Percentiles rank a stretch among this genome's conserved stretches.
Evolutionary conservation across 805 yeast genomes (phyloP).

Genomic region (Jamesozyma piceae): DNA sequence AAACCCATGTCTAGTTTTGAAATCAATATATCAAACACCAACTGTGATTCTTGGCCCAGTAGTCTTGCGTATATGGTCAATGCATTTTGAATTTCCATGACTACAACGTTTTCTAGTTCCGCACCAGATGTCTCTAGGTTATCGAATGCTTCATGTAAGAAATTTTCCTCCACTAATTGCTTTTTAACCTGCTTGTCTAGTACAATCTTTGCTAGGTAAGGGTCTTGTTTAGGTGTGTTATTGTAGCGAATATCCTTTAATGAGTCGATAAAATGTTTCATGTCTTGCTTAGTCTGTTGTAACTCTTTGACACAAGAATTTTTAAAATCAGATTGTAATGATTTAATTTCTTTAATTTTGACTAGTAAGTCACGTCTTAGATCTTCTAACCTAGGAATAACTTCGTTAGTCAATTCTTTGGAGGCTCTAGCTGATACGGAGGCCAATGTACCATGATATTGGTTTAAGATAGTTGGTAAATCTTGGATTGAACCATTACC

Average conservation of each 20-base stretch:
- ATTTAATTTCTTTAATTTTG: slow-evolving; percentile 79
- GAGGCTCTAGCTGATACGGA: slow-evolving; percentile 47
- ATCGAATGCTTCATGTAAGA: slow-evolving; percentile 76
- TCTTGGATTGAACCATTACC: slow-evolving; percentile 81
- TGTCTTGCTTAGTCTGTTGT: slow-evolving; percentile 49
- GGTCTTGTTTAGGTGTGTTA: slow-evolving; percentile 51
- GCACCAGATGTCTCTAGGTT: slow-evolving; percentile 83
- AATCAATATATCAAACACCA: slow-evolving; percentile 55
- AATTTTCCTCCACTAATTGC: slow-evolving; percentile 77
- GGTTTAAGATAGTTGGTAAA: slow-evolving; percentile 59
- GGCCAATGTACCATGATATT: slow-evolving; percentile 56
- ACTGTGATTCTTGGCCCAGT: slow-evolving; percentile 63
- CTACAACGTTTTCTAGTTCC: slow-evolving; percentile 81
- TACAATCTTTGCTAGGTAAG: slow-evolving; percentile 61
- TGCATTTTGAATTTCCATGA: slow-evolving; percentile 76
- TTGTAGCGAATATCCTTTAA: slow-evolving; percentile 50
- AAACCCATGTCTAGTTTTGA: slow-evolving; percentile 62
- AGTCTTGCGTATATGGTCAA: slow-evolving; percentile 61
- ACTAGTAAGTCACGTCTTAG: slow-evolving; percentile 66
- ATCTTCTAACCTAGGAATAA: slow-evolving; percentile 59
- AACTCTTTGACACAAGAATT: slow-evolving; percentile 65
- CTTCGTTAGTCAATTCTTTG: slow-evolving; percentile 50
- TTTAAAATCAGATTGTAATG: slow-evolving; percentile 75
- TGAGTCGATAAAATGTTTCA: slow-evolving; percentile 48
- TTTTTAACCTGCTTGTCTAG: slow-evolving; percentile 70